Evolutionary conservation across 106 monocot species (phyloP).

Genomic region (Ottelia alismoides): DNA sequence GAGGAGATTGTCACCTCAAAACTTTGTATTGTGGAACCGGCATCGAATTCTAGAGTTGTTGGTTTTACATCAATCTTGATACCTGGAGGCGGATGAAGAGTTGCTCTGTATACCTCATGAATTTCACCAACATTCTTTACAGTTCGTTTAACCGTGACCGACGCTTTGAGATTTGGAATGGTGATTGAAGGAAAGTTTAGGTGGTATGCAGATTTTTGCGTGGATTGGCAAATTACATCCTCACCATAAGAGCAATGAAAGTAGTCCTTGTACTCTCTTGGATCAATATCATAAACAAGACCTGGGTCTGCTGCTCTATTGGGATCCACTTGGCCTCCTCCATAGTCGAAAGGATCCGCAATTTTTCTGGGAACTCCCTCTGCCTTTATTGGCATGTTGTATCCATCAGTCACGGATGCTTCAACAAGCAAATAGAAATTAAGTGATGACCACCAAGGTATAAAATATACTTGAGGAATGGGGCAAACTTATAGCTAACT

Average conservation of each 20-base stretch:
- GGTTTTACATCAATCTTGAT: conserved; percentile 36
- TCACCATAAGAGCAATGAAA: conserved; percentile 20
- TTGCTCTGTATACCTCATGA: conserved; percentile 19
- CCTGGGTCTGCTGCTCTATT: conserved; percentile 37
- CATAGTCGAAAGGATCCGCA: conserved; percentile 59
- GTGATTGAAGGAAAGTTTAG: conserved; percentile 47
- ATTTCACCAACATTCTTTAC: conserved; percentile 41
- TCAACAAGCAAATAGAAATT: not conserved
- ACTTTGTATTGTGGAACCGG: not conserved
- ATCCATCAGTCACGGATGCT: conserved; percentile 23
- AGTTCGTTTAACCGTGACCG: conserved; percentile 20
- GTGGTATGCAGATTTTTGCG: conserved; percentile 1
- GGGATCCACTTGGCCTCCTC: conserved; percentile 36
- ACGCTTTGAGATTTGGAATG: conserved; percentile 29
- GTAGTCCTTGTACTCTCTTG: conserved; percentile 36
- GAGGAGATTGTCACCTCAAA: conserved; percentile 14
- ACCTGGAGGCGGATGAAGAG: conserved; percentile 26
- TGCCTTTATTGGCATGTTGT: conserved; percentile 31
- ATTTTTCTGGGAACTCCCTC: conserved; percentile 39
- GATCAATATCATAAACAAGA: conserved; percentile 41
- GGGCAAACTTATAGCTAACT: not conserved
- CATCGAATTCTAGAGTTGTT: conserved; percentile 19
- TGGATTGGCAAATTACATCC: conserved; percentile 5
- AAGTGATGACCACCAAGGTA: not conserved
- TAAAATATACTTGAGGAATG: not conserved